A percentile compares a stretch with the other conserved stretches of the same genome.
Conservation (phyloP, 1,284 basidiomycete species). For the Ceratobasidium sp. region DNA sequence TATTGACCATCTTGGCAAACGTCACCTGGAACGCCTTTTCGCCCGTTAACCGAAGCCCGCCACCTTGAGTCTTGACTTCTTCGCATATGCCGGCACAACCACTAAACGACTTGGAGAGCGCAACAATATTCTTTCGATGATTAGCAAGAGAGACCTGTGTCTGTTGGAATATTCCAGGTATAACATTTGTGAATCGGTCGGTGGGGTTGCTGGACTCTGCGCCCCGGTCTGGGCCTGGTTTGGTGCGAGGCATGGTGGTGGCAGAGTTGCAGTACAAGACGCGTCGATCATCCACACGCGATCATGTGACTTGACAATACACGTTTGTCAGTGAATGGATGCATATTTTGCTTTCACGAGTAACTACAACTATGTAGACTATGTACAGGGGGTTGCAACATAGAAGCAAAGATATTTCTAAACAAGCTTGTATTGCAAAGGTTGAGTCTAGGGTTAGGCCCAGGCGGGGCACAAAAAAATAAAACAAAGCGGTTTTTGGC, state of each 20-base stretch:
- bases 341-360: not conserved
- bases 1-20: constrained; percentile 75
- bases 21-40: constrained; percentile 81
- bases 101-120: constrained; percentile 82
- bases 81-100: constrained; percentile 69
- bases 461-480: not conserved
- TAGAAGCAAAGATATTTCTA: too few species aligned
- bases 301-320: constrained; percentile 1
- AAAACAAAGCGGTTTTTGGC: constrained; percentile 42
- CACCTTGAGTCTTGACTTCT: constrained; percentile 56
- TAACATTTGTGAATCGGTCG: constrained; percentile 12
- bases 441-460: constrained; percentile 31
- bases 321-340: not conserved
- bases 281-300: constrained; percentile 4
- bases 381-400: too few species aligned
- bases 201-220: not conserved
- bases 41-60: constrained; percentile 69
- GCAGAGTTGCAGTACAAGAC: constrained; percentile 1
- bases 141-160: constrained; percentile 84
- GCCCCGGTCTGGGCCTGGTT: not conserved
- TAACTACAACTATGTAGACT: too few species aligned
- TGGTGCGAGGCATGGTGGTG: constrained; percentile 27
- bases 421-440: not conserved
- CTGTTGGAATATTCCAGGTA: constrained; percentile 78
- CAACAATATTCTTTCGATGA: constrained; percentile 90